Evolutionary conservation across 306 rosid genomes (phyloP), one percentile per base, ranked within the genome.

Genomic region (Myrica gale): DNA sequence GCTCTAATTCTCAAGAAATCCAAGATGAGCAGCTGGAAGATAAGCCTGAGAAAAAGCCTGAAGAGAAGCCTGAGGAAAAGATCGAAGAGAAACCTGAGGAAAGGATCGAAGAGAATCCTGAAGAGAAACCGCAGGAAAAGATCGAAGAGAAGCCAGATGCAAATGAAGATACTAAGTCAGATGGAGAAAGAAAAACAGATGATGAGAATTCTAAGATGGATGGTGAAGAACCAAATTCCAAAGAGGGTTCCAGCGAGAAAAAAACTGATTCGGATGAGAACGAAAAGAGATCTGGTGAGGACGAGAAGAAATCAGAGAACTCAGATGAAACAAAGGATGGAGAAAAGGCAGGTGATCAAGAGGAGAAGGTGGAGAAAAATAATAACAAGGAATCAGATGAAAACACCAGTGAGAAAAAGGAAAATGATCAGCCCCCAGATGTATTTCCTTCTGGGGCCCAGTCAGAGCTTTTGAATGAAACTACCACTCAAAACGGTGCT

Each of bases 391-490:
- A 83, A 67, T 63, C 87, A 19, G 81, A 78, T 17, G 88, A 73
- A 74, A 83, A 75, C 71, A 72, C 92, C 10, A 73, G 79, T 46
- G 90, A 86, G 85, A 89, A 84, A 73, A 81, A 81, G 76, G 82
- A 85, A 62, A 84, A 85, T 58, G 87, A 69, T 65, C 82, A 73
- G 75, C 50, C 82, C 84, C 74, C 82, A 37, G 96, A 90, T 82
- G 90, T 78, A 39, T 87, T 69, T 76, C 95, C 97, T 58, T 85
- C 97, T 21, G 91, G 84, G 46, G 92, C 89, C 74, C 97, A 89
- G 90, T 75, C 96, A 20, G 98, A 95, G 80, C 90, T 92, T 84
- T 74, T 87, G 83, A 92, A 88, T 65, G 99, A 95, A 83, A 90
- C 80, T 70, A 56, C 87, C 37, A 78, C 89, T 45, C 87, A 81